Percentiles rank a stretch among this genome's conserved stretches.
Evolutionary conservation across 345 rosid species (phyloP).

Genomic region (Gossypium mustelinum): DNA sequence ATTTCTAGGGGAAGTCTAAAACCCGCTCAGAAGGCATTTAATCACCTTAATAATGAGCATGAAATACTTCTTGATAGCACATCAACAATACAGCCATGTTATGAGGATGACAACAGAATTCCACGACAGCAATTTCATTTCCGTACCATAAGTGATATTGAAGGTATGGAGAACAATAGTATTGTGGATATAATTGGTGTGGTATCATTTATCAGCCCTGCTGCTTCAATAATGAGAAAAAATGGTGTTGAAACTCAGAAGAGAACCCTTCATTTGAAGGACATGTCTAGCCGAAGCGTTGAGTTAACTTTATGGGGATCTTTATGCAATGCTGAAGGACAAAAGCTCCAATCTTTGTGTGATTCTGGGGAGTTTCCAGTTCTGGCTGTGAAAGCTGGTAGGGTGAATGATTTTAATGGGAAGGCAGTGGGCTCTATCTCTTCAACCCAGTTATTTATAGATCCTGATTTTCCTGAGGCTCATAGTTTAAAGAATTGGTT

Average conservation of each 20-base stretch:
- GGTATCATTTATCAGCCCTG: conserved; percentile 53
- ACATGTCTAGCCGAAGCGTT: conserved; percentile 76
- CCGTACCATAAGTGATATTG: conserved; percentile 58
- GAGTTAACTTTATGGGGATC: conserved; percentile 91
- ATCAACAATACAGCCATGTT: conserved; percentile 61
- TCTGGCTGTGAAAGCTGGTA: conserved; percentile 71
- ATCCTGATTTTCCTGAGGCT: conserved; percentile 77
- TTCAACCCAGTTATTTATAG: conserved; percentile 62
- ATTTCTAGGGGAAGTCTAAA: conserved; percentile 70
- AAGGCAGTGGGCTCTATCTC: conserved; percentile 75
- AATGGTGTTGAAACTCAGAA: conserved; percentile 74
- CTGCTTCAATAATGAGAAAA: conserved; percentile 61
- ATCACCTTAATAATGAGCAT: conserved; percentile 77
- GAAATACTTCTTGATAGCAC: conserved; percentile 62
- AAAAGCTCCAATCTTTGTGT: conserved; percentile 59
- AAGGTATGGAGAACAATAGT: conserved; percentile 60
- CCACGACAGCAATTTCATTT: conserved; percentile 75
- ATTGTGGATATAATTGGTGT: conserved; percentile 70
- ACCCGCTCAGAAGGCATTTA: conserved; percentile 82
- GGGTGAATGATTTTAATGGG: conserved; percentile 78
- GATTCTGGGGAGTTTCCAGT: conserved; percentile 76
- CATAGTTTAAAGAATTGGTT: conserved; percentile 67
- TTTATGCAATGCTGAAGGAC: conserved; percentile 73
- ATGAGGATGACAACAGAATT: conserved; percentile 66
- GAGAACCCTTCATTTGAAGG: conserved; percentile 74